Evolutionary conservation across 495 filamentous ascomycete species (phyloP), one percentile per base, ranked within the genome.

Genomic region (Penicillium crystallinum): DNA sequence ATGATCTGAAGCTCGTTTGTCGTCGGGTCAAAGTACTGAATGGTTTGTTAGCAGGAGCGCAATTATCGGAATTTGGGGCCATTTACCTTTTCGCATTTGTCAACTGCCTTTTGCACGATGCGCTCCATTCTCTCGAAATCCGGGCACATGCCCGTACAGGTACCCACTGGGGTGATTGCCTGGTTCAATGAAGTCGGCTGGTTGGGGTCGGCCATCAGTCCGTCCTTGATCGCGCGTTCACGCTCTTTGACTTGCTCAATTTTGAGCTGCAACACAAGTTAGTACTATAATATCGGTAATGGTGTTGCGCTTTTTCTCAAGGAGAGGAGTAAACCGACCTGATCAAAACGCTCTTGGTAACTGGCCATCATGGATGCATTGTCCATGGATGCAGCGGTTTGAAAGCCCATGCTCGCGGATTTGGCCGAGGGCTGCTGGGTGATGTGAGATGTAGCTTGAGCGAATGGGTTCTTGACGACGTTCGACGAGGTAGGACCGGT

Each of bases 91-190:
- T 85, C 82, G 49, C 71, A 75, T 47, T 74, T 75, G 61, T 85
- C 82, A 30, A 84, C 77, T 73, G 78, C 80, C 50, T 79, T 78
- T 56, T 84, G 77, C 53, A 86, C 82, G 43, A 95, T 91, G 17
- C 91, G 81, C 29, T 86, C 81, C 12, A 91, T 78, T 33, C 85
- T 76, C 70, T 99, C 95, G 61, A 83, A 96, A 56, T 92, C 85
- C 0, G 95, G 89, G 66, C 95, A 99, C 91, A 96, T 97, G 53
- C 89, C 84, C 56, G 87, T 82, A 62, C 91, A 97, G 47, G 87
- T 92, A 9, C 92, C 93, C 48, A 89, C 84, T 17, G 90, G 91
- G 3, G 86, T 86, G 37, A 97, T 88, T 4, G 93, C 91, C 52
- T 96, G 81, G 35, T 86, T 81, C 29, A 97, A 78, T 31, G 77